Evolutionary conservation across 306 rosid genomes (phyloP).

Genomic region (Rosa multiflora): DNA sequence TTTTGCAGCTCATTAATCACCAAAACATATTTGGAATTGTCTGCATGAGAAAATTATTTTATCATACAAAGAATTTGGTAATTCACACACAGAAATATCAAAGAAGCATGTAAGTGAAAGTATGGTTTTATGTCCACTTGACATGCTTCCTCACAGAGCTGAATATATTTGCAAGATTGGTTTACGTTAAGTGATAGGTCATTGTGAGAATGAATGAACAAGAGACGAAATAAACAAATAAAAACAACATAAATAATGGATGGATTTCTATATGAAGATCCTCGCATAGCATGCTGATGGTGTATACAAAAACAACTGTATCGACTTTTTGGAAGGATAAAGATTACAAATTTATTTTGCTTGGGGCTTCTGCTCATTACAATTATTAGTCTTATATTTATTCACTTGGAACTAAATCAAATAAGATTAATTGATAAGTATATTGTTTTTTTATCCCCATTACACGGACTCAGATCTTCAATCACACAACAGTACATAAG

Average conservation of each 20-base stretch:
- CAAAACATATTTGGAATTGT: slow-evolving; percentile 48
- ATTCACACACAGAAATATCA: neutral
- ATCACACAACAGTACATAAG: neutral
- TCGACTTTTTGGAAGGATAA: neutral
- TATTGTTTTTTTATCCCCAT: neutral
- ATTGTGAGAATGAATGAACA: neutral
- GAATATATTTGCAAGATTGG: neutral
- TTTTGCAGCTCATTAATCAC: slow-evolving; percentile 58
- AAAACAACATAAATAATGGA: neutral
- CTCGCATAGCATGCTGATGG: neutral
- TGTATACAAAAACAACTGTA: neutral
- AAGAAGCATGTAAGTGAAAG: neutral
- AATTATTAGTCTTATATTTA: neutral
- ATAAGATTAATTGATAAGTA: neutral
- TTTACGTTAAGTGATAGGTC: neutral
- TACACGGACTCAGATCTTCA: neutral
- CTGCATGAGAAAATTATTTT: slow-evolving; percentile 35
- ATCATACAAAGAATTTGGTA: no score
- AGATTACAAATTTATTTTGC: neutral
- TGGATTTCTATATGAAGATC: neutral
- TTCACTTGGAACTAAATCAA: neutral
- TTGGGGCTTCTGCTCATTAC: neutral
- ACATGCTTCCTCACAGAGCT: neutral
- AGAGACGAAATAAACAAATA: neutral
- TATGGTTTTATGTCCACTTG: neutral